Evolutionary conservation across 2,329 filamentous ascomycete genomes (phyloP), one percentile per base, ranked within the genome.

Genomic region (Zarea fungicola): DNA sequence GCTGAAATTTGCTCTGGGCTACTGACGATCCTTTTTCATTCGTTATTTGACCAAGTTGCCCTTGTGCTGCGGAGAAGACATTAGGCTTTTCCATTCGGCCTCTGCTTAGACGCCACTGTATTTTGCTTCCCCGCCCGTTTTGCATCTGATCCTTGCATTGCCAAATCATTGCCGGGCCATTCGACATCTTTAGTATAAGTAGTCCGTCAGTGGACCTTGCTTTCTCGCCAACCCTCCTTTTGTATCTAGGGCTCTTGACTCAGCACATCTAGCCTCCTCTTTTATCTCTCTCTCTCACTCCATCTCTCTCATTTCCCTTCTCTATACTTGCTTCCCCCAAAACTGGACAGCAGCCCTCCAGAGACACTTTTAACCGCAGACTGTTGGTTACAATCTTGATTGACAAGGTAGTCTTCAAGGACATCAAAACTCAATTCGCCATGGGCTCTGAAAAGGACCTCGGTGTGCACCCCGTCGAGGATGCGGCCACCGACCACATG

Each of bases 391-490:
- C n/a, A n/a, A n/a, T n/a, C n/a, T n/a, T n/a, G n/a, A n/a, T n/a
- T n/a, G n/a, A n/a, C n/a, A n/a, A n/a, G n/a, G n/a, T n/a, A n/a
- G n/a, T n/a, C n/a, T n/a, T n/a, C n/a, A n/a, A n/a, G n/a, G n/a
- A n/a, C n/a, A n/a, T n/a, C n/a, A n/a, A n/a, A n/a, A n/a, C n/a
- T 13, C 32, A 16, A 19, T 31, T 28, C 42, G 35, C 49, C 29
- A 49, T 55, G 42, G 54, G 56, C 28, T 42, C 54, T 41, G 59
- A 55, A 26, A 37, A 49, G 39, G 46, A 49, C 39, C 13, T 49
- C 39, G 31, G 34, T 19, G 39, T 42, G 23, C 46, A 42, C 14
- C 46, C 46, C 10, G 39, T 41, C 13, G 48, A 55, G 35, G 54
- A 52, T 48, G 52, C 42, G 42, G 45, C 53, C 34, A 18, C 42